Evolutionary conservation across 371 early-diverging fungal genomes (phyloP).

Genomic region (Mucor ambiguus): DNA sequence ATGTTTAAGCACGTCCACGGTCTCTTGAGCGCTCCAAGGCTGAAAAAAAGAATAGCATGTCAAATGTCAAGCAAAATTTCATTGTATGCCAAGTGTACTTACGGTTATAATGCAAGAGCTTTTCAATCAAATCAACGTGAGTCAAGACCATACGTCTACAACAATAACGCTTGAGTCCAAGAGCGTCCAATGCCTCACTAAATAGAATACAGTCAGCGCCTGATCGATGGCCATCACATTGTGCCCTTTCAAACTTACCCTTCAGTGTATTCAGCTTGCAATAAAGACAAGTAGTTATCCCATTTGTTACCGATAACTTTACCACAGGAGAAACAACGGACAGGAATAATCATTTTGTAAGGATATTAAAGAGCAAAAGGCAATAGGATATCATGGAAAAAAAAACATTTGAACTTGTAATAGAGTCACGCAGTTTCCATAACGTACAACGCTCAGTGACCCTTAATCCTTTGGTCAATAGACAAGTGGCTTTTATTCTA

Average conservation of each 20-base stretch:
- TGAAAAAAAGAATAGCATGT: constrained; percentile 1
- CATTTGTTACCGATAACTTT: constrained; percentile 99
- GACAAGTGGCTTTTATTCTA: constrained; percentile 14
- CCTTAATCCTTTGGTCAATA: neutral
- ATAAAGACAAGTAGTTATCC: constrained; percentile 89
- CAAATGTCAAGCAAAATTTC: neutral
- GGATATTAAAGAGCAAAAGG: neutral
- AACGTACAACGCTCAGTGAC: neutral
- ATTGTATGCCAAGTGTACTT: constrained; percentile 29
- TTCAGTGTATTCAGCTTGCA: constrained; percentile 79
- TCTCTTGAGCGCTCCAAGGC: constrained; percentile 36
- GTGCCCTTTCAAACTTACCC: constrained; percentile 53
- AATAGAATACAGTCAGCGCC: constrained; percentile 2
- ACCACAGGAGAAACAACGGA: constrained; percentile 97
- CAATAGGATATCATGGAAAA: constrained; percentile 2
- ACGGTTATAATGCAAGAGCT: constrained; percentile 95
- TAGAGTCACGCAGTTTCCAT: neutral
- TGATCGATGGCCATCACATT: neutral
- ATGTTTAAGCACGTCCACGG: constrained; percentile 29
- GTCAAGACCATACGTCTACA: constrained; percentile 99
- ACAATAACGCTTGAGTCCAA: constrained; percentile 98
- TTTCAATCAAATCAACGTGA: constrained; percentile 99
- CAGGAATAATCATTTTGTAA: constrained; percentile 90
- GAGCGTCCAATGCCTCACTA: constrained; percentile 90
- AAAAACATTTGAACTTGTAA: constrained; percentile 7